Percentiles rank a stretch among this genome's conserved stretches.
These are phyloP conservation scores for Salinomyces thailandicus DNA, from an alignment of 2,329 filamentous ascomycete genomes.

Conservation along the genomic window DNA sequence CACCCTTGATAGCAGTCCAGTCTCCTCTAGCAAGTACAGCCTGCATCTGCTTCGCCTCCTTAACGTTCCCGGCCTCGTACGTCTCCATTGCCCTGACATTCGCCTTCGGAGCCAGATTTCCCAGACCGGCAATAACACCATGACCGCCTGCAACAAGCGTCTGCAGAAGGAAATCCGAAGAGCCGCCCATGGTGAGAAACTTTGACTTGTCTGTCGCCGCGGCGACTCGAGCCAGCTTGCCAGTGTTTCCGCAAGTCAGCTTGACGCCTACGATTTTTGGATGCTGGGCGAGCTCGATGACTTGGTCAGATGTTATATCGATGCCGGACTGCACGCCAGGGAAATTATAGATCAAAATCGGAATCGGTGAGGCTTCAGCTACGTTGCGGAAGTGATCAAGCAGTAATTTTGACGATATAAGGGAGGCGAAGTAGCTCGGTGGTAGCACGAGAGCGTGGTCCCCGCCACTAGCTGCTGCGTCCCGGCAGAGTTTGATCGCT, in stretches of 20 bases:
- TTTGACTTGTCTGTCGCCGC: slow-evolving; percentile 41
- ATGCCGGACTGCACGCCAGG: slow-evolving; percentile 54
- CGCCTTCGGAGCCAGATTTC: slow-evolving; percentile 58
- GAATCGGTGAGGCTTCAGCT: slow-evolving; percentile 52
- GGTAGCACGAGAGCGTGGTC: slow-evolving; percentile 68
- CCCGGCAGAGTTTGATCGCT: slow-evolving; percentile 57
- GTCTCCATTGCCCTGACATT: slow-evolving; percentile 53
- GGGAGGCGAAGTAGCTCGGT: slow-evolving; percentile 61
- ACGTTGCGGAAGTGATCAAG: slow-evolving; percentile 56
- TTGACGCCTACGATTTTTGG: slow-evolving; percentile 60
- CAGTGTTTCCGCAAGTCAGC: slow-evolving; percentile 60
- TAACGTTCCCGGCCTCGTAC: slow-evolving; percentile 48
- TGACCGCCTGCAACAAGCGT: slow-evolving; percentile 59
- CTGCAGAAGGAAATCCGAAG: slow-evolving; percentile 64
- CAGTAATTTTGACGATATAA: slow-evolving; percentile 52
- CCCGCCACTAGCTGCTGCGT: slow-evolving; percentile 58
- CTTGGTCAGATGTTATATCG: slow-evolving; percentile 53
- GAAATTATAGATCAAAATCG: slow-evolving; percentile 60
- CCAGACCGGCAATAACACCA: slow-evolving; percentile 61
- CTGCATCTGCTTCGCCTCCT: slow-evolving; percentile 54
- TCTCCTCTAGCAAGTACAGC: slow-evolving; percentile 56
- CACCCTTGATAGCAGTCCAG: slow-evolving; percentile 59
- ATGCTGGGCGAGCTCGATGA: slow-evolving; percentile 50
- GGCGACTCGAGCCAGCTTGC: slow-evolving; percentile 52
- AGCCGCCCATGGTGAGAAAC: slow-evolving; percentile 63